Conservation (phyloP, 345 rosid genomes). For the Pugionium dolabratum region DNA sequence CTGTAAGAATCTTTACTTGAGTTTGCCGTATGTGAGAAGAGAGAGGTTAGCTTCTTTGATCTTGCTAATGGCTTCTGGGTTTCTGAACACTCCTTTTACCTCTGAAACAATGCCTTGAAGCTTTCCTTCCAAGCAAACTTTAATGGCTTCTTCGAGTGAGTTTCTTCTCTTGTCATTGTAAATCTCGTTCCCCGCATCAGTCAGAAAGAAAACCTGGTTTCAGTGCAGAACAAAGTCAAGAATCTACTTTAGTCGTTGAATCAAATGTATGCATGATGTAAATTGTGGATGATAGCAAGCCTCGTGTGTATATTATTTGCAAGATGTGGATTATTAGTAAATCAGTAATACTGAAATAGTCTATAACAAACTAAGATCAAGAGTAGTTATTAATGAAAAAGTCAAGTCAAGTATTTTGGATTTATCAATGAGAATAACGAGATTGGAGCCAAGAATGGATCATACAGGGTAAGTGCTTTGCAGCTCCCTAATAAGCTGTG, state of each 20-base stretch:
- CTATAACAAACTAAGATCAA: no score
- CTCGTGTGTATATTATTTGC: not conserved
- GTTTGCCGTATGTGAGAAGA: constrained; percentile 78
- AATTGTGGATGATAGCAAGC: not conserved
- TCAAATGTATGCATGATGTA: not conserved
- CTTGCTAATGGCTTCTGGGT: constrained; percentile 68
- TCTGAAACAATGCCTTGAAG: constrained; percentile 85
- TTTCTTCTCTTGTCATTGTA: constrained; percentile 72
- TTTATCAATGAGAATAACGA: not conserved
- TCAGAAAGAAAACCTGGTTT: constrained; percentile 71
- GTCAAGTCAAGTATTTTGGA: no score
- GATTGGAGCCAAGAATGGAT: constrained; percentile 20
- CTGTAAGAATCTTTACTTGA: constrained; percentile 49
- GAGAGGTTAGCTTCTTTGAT: constrained; percentile 86
- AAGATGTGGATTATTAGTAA: no score
- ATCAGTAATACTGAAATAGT: no score
- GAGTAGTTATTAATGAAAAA: no score
- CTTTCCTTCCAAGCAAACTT: constrained; percentile 72
- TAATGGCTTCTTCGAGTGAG: constrained; percentile 82
- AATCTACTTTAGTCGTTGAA: not conserved
- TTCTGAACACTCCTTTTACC: constrained; percentile 72
- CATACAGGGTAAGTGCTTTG: constrained; percentile 82
- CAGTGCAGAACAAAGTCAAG: not conserved
- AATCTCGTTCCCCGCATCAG: constrained; percentile 62
- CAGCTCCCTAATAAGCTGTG: constrained; percentile 60